Conservation (phyloP, 192 early-diverging fungal species). For the Backusella australiensis region DNA sequence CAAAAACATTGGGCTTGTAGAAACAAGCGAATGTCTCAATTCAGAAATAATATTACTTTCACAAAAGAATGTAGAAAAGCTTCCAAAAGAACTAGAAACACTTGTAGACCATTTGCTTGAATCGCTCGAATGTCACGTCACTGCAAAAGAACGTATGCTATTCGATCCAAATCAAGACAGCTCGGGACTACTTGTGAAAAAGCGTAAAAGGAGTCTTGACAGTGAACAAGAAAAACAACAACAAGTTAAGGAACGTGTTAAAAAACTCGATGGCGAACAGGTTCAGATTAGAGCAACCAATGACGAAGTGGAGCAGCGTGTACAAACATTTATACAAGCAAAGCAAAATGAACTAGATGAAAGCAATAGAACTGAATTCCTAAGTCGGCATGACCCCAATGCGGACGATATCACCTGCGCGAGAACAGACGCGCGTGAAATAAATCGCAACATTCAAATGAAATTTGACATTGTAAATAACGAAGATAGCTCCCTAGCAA, state of each 20-base stretch:
- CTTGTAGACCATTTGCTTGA: conserved; percentile 25
- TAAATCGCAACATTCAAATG: conserved; percentile 78
- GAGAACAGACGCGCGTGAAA: conserved; percentile 66
- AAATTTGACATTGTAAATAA: conserved; percentile 69
- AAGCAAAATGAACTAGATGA: conserved; percentile 39
- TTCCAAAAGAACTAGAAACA: conserved; percentile 18
- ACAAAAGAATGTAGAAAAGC: conserved; percentile 4
- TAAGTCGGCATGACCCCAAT: conserved; percentile 27
- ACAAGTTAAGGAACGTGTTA: conserved; percentile 15
- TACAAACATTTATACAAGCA: conserved; percentile 34
- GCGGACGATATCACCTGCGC: conserved; percentile 55
- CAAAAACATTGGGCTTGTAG: conserved; percentile 20
- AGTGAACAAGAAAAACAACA: background rate
- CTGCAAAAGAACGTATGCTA: conserved; percentile 16
- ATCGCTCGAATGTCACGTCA: conserved; percentile 19
- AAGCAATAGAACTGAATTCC: conserved; percentile 39
- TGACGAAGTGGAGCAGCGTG: conserved; percentile 30
- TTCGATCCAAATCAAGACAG: background rate
- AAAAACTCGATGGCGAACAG: conserved; percentile 30
- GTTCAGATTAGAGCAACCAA: conserved; percentile 37
- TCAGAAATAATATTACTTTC: conserved; percentile 29
- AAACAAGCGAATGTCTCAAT: conserved; percentile 26
- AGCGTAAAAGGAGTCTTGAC: conserved; percentile 8
- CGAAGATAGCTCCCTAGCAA: conserved; percentile 59
- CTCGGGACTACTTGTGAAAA: background rate